phyloP scores from a whole-genome alignment of 257 asterid species.

The Solanum gracilifrons region DNA sequence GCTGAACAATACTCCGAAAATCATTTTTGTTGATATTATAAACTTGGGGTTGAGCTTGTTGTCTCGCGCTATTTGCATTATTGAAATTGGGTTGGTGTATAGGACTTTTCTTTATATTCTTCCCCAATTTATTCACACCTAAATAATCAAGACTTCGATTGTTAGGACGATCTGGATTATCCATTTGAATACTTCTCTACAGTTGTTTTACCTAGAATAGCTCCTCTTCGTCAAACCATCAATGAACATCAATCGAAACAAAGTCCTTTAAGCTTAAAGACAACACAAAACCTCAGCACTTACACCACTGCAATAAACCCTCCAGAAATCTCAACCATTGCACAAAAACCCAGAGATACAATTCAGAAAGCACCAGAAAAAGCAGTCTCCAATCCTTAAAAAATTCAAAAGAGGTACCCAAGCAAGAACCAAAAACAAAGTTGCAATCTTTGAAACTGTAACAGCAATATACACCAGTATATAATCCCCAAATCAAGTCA shows the following conservation, averaged over 20 bases:
- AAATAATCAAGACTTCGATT: constrained; percentile 49
- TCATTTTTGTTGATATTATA: constrained; percentile 86
- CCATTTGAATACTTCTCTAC: constrained; percentile 25
- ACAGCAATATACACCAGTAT: not conserved
- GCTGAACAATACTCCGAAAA: constrained; percentile 79
- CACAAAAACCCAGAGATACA: not conserved
- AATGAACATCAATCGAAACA: not conserved
- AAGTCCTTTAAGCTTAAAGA: not conserved
- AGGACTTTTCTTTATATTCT: constrained; percentile 78
- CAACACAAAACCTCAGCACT: not conserved
- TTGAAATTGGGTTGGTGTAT: constrained; percentile 68
- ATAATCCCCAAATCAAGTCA: not conserved
- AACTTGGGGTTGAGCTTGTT: constrained; percentile 82
- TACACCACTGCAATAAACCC: not conserved
- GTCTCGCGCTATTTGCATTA: constrained; percentile 23
- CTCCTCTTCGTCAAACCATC: not conserved
- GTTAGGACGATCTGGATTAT: constrained; percentile 42
- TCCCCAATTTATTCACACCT: constrained; percentile 79
- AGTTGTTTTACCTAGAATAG: not conserved
- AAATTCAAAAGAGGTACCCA: not conserved
- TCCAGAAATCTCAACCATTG: not conserved
- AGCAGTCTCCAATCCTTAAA: not conserved
- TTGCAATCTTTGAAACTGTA: not conserved
- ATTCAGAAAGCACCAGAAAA: not conserved
- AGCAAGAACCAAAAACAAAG: not conserved